Base-by-base conservation (phyloP, 768 basidiomycete species). In the Tulasnella sp. region DNA sequence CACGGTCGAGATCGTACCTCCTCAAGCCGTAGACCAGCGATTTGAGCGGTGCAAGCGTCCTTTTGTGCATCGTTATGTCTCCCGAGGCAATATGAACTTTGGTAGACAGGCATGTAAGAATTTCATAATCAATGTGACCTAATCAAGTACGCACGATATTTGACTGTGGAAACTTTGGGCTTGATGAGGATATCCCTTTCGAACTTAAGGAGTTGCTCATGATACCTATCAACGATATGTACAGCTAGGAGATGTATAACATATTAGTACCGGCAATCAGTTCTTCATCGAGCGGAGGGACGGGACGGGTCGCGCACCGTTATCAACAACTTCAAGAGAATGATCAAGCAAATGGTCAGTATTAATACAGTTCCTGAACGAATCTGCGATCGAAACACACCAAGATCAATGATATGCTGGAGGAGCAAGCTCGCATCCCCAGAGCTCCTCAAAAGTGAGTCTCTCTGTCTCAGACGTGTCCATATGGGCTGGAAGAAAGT, bases 71-170 rank as follows among this genome's bases (percentile, higher is more conserved):
- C 59, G 81, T 82, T 3, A 89, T 75, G 65, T 89, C 85, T 15
- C 84, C 85, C 44, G 82, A 83, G 19, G 87, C 75, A 59, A 89
- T 85, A 65, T 88, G 86, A 44, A 89, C 84, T 85, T 62, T 15
- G 23, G 19, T 4, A 45, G 43, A 34, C 24, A 13, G 1, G 56
- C 44, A 1, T 21, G 19, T 10, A 13, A 26, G 41, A 21, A 15
- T n/a, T 32, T 23, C n/a, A n/a, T n/a, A n/a, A n/a, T n/a, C n/a
- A n/a, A n/a, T n/a, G n/a, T n/a, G n/a, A n/a, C n/a, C n/a, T n/a
- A n/a, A n/a, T n/a, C n/a, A n/a, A 48, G 10, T 26, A 65, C 81
- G 47, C 65, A 85, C 84, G 68, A 30, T 75, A 70, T 49, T 78
- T 74, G 10, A 88, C 84, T 23, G 78, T 80, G 59, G 74, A 72